Evolutionary conservation across 345 rosid species (phyloP).

Genomic region (Ailanthus altissimus): DNA sequence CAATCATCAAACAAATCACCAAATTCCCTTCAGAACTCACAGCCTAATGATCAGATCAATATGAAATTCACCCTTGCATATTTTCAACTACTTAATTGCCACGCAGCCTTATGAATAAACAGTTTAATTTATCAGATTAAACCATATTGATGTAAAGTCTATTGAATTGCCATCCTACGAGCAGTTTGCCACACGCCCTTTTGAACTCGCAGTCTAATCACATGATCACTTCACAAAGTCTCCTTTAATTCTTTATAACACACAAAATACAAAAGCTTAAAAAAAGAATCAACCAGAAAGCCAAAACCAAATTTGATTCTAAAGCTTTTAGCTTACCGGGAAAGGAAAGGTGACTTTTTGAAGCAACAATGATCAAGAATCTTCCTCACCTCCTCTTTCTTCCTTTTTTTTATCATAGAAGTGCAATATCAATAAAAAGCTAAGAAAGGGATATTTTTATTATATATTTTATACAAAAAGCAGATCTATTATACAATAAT

Average conservation of each 20-base stretch:
- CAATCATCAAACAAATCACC: not conserved
- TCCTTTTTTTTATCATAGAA: slow-evolving; percentile 18
- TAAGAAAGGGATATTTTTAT: not conserved
- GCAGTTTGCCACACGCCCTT: not conserved
- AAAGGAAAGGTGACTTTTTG: slow-evolving; percentile 21
- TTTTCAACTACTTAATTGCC: not conserved
- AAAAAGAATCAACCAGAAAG: slow-evolving; percentile 19
- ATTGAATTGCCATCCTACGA: not conserved
- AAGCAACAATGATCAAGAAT: slow-evolving; percentile 1
- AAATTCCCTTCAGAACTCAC: not conserved
- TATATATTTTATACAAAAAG: slow-evolving; percentile 7
- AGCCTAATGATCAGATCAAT: slow-evolving; percentile 6
- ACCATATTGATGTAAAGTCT: not conserved
- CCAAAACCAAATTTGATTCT: slow-evolving; percentile 3
- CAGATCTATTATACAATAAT: slow-evolving; percentile 38
- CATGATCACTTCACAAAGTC: not conserved
- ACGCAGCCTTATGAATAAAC: not conserved
- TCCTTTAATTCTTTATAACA: not conserved
- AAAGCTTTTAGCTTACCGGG: slow-evolving; percentile 7
- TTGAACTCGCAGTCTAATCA: not conserved
- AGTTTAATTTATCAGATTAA: not conserved
- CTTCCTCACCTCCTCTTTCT: slow-evolving; percentile 10
- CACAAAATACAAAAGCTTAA: slow-evolving; percentile 5
- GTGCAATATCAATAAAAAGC: slow-evolving; percentile 20
- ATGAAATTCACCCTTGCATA: not conserved